phyloP scores from a whole-genome alignment of 202 grass and related monocot genomes.

The Carex sylvatica region DNA sequence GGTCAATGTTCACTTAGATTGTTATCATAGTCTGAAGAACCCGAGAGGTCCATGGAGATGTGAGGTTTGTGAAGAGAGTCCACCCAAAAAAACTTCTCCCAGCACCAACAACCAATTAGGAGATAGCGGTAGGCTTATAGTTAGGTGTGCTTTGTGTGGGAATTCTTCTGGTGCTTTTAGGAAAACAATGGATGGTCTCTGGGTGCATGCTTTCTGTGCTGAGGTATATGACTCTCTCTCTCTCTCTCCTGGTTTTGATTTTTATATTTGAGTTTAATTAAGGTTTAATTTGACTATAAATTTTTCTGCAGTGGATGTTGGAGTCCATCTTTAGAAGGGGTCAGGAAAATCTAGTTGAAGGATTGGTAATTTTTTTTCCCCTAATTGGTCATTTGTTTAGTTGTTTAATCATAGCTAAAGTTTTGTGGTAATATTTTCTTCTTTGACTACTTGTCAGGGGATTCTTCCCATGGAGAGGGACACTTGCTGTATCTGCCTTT shows the following conservation, averaged over 20 bases:
- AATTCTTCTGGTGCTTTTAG: constrained; percentile 77
- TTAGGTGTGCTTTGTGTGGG: constrained; percentile 67
- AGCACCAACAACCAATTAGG: constrained; percentile 39
- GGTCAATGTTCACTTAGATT: constrained; percentile 91
- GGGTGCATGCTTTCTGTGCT: constrained; percentile 98
- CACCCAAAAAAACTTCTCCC: constrained; percentile 28
- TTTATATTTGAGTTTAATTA: background rate
- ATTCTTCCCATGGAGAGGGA: constrained; percentile 63
- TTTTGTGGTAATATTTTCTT: background rate
- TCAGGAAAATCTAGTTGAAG: constrained; percentile 69
- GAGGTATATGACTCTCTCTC: constrained; percentile 57
- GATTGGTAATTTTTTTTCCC: constrained; percentile 61
- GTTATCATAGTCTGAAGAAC: constrained; percentile 68
- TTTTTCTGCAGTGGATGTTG: constrained; percentile 73
- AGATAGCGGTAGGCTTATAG: constrained; percentile 35
- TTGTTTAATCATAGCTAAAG: background rate
- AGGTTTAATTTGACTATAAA: constrained; percentile 21
- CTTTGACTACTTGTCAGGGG: constrained; percentile 54
- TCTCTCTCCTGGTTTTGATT: background rate
- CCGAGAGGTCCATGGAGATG: constrained; percentile 79
- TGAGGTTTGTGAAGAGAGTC: constrained; percentile 73
- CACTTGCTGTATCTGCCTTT: constrained; percentile 68
- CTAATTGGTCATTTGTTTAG: constrained; percentile 8
- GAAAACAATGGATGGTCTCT: constrained; percentile 66
- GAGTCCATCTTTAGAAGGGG: constrained; percentile 72